phyloP scores from a whole-genome alignment of 805 yeast species.

The Teunomyces atbi region DNA sequence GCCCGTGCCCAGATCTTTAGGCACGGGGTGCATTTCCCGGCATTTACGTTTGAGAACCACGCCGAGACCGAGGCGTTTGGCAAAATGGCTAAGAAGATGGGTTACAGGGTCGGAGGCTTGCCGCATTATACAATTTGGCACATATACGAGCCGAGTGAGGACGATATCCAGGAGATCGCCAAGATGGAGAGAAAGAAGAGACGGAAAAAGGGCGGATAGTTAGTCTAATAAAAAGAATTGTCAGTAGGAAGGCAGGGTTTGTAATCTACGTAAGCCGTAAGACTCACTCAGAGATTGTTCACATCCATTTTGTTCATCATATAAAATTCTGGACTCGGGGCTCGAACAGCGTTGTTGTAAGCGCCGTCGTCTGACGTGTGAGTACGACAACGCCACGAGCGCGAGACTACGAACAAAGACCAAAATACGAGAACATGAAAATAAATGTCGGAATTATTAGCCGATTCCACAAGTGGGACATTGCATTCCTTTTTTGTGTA shows the following conservation, averaged over 20 bases:
- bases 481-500: too few species aligned
- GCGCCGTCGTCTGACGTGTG: conserved; percentile 6
- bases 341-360: conserved; percentile 19
- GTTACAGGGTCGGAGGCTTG: conserved; percentile 79
- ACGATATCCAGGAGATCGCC: conserved; percentile 70
- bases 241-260: conserved; percentile 54
- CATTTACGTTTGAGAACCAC: conserved; percentile 78
- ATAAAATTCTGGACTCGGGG: conserved; percentile 18
- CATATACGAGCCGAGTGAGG: conserved; percentile 85
- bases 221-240: conserved; percentile 15
- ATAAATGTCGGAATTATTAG: too few species aligned
- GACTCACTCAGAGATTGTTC: conserved; percentile 50
- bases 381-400: conserved; percentile 3
- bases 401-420: background rate
- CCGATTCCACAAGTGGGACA: too few species aligned
- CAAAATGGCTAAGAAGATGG: conserved; percentile 75
- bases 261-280: conserved; percentile 43
- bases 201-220: conserved; percentile 9
- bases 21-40: conserved; percentile 81
- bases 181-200: conserved; percentile 65
- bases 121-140: conserved; percentile 97
- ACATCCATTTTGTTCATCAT: conserved; percentile 49
- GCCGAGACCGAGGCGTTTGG: conserved; percentile 91
- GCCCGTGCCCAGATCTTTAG: conserved; percentile 74
- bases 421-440: too few species aligned